These are phyloP conservation scores for Phytophthora hibernalis DNA, from an alignment of 352 stramenopile species.

Conservation along the genomic window DNA sequence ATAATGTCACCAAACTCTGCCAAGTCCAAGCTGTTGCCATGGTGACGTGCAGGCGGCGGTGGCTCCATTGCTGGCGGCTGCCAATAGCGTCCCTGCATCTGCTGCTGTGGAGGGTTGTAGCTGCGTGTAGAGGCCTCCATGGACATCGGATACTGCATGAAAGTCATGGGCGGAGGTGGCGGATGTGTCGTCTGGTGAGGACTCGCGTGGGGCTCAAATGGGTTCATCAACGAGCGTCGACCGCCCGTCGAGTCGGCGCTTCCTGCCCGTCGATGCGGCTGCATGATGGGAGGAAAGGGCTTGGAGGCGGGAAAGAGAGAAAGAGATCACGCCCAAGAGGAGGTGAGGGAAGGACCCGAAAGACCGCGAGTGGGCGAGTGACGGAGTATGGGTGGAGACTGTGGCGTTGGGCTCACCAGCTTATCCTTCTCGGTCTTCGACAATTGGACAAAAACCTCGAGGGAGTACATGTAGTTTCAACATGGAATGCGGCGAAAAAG, in stretches of 20 bases:
- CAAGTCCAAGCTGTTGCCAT: constrained; percentile 40
- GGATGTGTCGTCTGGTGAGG: constrained; percentile 20
- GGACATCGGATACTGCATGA: constrained; percentile 36
- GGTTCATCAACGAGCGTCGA: constrained; percentile 25
- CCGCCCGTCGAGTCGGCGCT: neutral
- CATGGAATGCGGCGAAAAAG: constrained; percentile 21
- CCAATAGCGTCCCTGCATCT: constrained; percentile 37
- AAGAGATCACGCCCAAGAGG: neutral
- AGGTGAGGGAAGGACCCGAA: neutral
- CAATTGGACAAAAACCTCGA: constrained; percentile 42
- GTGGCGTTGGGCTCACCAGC: constrained; percentile 12
- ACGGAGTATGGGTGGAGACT: constrained; percentile 19
- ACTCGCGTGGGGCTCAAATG: constrained; percentile 14
- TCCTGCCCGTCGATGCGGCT: constrained; percentile 20
- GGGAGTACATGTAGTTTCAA: constrained; percentile 17
- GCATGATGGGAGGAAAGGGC: constrained; percentile 10
- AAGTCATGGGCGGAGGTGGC: constrained; percentile 25
- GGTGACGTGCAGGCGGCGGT: constrained; percentile 5
- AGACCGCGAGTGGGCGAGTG: constrained; percentile 6
- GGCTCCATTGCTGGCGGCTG: constrained; percentile 22
- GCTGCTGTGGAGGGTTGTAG: constrained; percentile 38
- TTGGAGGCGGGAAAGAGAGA: neutral
- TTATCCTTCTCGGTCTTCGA: constrained; percentile 17
- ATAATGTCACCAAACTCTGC: constrained; percentile 52
- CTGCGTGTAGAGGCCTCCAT: constrained; percentile 39